Evolutionary conservation across 106 monocot species (phyloP), one percentile per base, ranked within the genome.

Genomic region (Dioscorea dumetorum): DNA sequence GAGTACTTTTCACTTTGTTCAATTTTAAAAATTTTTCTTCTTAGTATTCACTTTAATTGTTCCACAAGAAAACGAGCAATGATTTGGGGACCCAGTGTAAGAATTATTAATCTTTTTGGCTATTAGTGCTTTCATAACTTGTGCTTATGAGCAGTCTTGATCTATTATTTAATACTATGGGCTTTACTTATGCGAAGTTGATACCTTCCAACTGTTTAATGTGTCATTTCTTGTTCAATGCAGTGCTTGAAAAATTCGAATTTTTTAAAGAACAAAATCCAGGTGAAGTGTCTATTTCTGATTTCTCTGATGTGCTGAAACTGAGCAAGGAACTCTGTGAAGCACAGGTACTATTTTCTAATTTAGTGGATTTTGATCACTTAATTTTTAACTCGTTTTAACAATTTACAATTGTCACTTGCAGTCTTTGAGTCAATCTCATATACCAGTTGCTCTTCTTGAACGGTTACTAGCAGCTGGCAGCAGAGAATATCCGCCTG

Each of bases 231-330:
- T n/a, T 68, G 20, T 74, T 17, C 69, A 59, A 34, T 69, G 48
- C 83, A 94, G 94, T 88, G 32, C 72, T 94, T 48, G 94, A 94
- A 52, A 79, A 51, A 14, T 87, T 88, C 79, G 91, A 97, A 58
- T 68, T 57, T 35, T 78, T 73, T 15, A 69, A 82, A 61, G 80
- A 76, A 52, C 77, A 76, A 19, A 84, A 71, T 32, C 72, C 67
- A 67, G 84, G 82, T 62, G 82, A 89, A 70, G 57, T 59, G 51
- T 83, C 85, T 23, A 56, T 50, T 57, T 70, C 71, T 56, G 86
- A 91, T 89, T 77, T 91, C 63, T 78, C 79, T 34, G 32, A 33
- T 69, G 72, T 82, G 84, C 80, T 83, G 60, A 72, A 78, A 53
- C 21, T 86, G 41, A 74, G 76, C 67, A 89, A 97, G 72, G 80